These are phyloP conservation scores for Cunninghamia lanceolata DNA, from an alignment of 75 land plant species.

Conservation along the genomic window DNA sequence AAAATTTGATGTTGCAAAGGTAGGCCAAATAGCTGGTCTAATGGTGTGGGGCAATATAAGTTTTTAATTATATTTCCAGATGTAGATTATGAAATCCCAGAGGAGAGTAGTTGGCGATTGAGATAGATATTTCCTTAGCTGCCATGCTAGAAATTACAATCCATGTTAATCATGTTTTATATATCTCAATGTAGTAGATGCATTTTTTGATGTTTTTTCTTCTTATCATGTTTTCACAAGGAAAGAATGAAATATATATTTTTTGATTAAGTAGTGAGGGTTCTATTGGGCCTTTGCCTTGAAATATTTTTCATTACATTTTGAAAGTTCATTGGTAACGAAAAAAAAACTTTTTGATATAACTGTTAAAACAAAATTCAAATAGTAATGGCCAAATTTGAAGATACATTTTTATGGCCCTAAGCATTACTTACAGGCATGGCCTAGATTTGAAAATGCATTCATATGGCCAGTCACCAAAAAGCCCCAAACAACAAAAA, in stretches of 20 bases:
- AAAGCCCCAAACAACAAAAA: too few relatives aligned
- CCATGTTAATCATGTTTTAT: background rate
- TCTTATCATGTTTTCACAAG: background rate
- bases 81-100: background rate
- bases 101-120: background rate
- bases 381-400: too few relatives aligned
- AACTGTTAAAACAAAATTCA: too few relatives aligned
- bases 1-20: conserved; percentile 66
- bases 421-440: too few relatives aligned
- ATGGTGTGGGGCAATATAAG: background rate
- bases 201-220: background rate
- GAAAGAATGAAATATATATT: background rate
- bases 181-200: background rate
- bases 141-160: background rate
- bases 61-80: background rate
- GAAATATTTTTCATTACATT: too few relatives aligned
- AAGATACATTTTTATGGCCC: too few relatives aligned
- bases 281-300: too few relatives aligned
- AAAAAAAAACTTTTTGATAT: too few relatives aligned
- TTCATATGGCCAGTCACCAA: too few relatives aligned
- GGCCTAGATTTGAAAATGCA: too few relatives aligned
- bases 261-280: too few relatives aligned
- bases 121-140: background rate
- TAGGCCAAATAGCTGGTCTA: conserved; percentile 12
- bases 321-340: too few relatives aligned